Evolutionary conservation across 495 filamentous ascomycete genomes (phyloP).

Genomic region (Elasticomyces elasticus): DNA sequence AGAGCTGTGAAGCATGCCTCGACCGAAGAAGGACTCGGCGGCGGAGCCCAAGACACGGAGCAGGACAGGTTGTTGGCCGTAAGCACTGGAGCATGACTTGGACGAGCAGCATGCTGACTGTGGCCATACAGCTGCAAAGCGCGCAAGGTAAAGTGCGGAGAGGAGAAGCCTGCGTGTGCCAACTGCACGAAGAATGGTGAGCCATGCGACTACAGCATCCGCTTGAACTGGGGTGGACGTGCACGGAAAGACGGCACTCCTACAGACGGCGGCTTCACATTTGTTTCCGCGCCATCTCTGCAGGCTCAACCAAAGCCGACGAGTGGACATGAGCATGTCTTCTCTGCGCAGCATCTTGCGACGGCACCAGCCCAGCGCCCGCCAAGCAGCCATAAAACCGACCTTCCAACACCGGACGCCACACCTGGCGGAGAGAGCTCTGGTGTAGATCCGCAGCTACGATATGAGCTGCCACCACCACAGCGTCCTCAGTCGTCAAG

Average conservation of each 20-base stretch:
- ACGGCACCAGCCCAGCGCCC: conserved; percentile 8
- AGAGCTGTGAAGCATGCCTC: conserved; percentile 26
- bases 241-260: conserved; percentile 27
- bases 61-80: conserved; percentile 69
- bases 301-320: not conserved
- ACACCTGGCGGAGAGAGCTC: conserved; percentile 4
- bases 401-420: conserved; percentile 10
- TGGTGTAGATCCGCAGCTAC: conserved; percentile 4
- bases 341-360: conserved; percentile 19
- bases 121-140: conserved; percentile 50
- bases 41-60: conserved; percentile 50
- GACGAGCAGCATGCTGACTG: conserved; percentile 57
- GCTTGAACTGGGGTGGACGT: conserved; percentile 75
- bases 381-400: conserved; percentile 3
- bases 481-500: not conserved
- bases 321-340: conserved; percentile 16
- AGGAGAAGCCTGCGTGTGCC: conserved; percentile 66
- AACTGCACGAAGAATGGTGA: conserved; percentile 72
- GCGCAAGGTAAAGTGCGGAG: conserved; percentile 80
- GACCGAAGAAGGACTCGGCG: conserved; percentile 32
- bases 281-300: conserved; percentile 1
- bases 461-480: not conserved
- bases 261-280: conserved; percentile 9
- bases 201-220: conserved; percentile 75
- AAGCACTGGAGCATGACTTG: not conserved